A percentile compares a stretch with the other conserved stretches of the same genome.
phyloP scores from a whole-genome alignment of 805 yeast species.

The Candida loeiensis region DNA sequence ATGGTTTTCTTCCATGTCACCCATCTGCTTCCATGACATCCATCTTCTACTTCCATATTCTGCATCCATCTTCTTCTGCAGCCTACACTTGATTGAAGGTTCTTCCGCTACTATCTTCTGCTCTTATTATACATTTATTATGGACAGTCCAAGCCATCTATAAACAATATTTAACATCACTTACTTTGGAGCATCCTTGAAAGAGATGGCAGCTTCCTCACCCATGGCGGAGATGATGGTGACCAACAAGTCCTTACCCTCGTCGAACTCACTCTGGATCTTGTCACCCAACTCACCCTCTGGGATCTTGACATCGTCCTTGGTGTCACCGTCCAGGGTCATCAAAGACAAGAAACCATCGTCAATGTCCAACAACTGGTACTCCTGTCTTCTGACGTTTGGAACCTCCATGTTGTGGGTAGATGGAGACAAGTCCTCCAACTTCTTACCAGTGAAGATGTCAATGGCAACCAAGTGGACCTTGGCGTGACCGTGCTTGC shows the following conservation, averaged over 20 bases:
- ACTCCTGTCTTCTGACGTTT: conserved; percentile 93
- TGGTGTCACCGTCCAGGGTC: conserved; percentile 97
- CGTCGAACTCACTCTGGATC: conserved; percentile 90
- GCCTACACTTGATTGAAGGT: no score
- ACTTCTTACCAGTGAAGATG: conserved; percentile 98
- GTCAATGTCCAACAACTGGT: conserved; percentile 95
- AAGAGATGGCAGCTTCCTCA: conserved; percentile 98
- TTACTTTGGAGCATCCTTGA: conserved; percentile 94
- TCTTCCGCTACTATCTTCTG: not conserved
- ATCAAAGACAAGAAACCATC: conserved; percentile 96
- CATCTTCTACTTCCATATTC: not conserved
- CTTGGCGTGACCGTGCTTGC: conserved; percentile 99
- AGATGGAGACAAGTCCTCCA: conserved; percentile 99
- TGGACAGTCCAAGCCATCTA: conserved; percentile 10
- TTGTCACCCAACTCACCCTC: conserved; percentile 96
- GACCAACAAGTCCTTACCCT: conserved; percentile 95
- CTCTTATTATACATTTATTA: conserved; percentile 10
- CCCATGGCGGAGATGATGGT: conserved; percentile 98
- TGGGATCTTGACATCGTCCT: conserved; percentile 98
- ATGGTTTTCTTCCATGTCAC: no score
- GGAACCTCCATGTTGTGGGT: conserved; percentile 99
- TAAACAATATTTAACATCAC: conserved; percentile 7
- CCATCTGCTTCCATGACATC: no score
- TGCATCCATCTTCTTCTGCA: not conserved
- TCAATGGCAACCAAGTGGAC: conserved; percentile 99